Percentiles rank a stretch among this genome's conserved stretches.
These are phyloP conservation scores for Liriodendron chinense DNA, from an alignment of 164 flowering plant genomes.

Conservation along the genomic window DNA sequence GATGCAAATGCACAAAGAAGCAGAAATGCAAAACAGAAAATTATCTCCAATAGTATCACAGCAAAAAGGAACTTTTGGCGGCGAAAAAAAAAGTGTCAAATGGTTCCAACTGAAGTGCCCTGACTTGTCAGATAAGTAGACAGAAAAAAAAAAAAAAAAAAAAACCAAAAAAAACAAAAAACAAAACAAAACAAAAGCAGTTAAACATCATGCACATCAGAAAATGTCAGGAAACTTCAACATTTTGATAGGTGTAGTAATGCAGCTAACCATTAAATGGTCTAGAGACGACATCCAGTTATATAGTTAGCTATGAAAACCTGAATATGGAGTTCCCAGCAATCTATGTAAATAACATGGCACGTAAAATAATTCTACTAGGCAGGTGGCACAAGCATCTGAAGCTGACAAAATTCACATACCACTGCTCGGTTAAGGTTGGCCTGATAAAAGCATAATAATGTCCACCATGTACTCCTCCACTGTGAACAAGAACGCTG, in stretches of 20 bases:
- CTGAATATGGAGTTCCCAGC: background rate
- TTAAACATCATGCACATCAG: background rate
- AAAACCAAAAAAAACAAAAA: too few relatives aligned
- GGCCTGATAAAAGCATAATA: constrained; percentile 51
- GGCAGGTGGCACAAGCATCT: background rate
- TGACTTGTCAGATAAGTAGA: too few relatives aligned
- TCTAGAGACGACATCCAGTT: background rate
- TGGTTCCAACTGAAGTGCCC: too few relatives aligned
- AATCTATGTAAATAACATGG: background rate
- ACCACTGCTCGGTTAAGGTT: constrained; percentile 46
- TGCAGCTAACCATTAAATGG: background rate
- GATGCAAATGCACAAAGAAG: too few relatives aligned
- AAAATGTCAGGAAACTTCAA: background rate
- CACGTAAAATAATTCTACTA: background rate
- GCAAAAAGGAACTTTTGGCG: too few relatives aligned
- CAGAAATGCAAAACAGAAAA: too few relatives aligned
- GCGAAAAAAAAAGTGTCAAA: too few relatives aligned
- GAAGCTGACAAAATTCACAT: constrained; percentile 1
- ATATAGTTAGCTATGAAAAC: background rate
- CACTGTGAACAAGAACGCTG: constrained; percentile 54
- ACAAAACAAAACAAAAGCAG: background rate
- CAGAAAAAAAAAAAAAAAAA: too few relatives aligned
- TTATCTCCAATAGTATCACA: too few relatives aligned
- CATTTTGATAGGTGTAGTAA: background rate
- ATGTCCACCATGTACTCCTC: constrained; percentile 53